Base-by-base conservation (phyloP, 2,329 filamentous ascomycete species). In the Fusarium fracticaudum region DNA sequence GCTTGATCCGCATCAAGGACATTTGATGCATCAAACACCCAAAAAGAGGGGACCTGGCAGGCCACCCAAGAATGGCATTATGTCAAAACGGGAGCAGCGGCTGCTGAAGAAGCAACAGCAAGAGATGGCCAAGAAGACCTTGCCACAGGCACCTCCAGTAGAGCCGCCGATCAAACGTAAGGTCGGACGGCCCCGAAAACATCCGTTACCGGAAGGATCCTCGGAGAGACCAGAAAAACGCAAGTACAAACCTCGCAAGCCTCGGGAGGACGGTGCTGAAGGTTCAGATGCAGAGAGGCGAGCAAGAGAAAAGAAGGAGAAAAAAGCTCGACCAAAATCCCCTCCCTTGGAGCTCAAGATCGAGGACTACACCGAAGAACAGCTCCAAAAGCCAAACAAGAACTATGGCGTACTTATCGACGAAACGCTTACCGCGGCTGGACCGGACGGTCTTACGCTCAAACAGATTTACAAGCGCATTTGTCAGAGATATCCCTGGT, bases 41-140 rank as follows among this genome's bases (percentile, higher is more conserved):
- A 92, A 90, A 82, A 91, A 92, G 72, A 91, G 93, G 75, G 93
- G 93, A 20, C 93, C 93, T 15, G 93, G 93, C n/a, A 86, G 93
- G 60, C 93, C 93, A 26, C 93, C 93, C 0, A 95, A 95, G 84
- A 93, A 95, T 78, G 93, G 93, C 35, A 88, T 94, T 79, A 94
- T 95, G 90, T 95, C 93, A 3, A 95, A 95, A 82, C 87, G 93
- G 64, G 92, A 95, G 77, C 88, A 91, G 74, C 86, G 90, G 24
- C 81, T 91, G 54, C 86, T 91, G 13, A 90, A 91, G 83, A 92
- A 91, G 80, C 81, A 83, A 62, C 83, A 85, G 65, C 81, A 84
- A 67, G 84, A 85, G 69, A 81, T 83, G 75, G 86, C 86, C 29
- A 87, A 87, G 81, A 87, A 89, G 78, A 87, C 85, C 9, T 75